Conservation (phyloP, 805 yeast genomes). For the Lipomyces sp. region DNA sequence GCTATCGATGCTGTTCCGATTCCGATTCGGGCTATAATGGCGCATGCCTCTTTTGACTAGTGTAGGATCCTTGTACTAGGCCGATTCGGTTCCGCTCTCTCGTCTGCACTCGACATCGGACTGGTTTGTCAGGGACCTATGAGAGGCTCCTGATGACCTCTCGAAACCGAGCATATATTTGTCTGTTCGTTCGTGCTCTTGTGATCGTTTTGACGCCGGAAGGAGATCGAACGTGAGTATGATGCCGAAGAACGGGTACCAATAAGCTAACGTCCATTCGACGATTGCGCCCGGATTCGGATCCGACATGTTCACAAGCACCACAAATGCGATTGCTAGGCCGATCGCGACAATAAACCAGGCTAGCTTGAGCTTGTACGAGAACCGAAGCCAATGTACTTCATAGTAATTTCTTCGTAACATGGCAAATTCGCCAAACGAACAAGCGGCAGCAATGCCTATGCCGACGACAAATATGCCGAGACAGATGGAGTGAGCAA, state of each 20-base stretch:
- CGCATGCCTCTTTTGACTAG: neutral
- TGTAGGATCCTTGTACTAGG: too few species aligned
- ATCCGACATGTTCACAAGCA: slow-evolving; percentile 45
- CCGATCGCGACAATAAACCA: slow-evolving; percentile 73
- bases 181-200: slow-evolving; percentile 18
- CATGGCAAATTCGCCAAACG: slow-evolving; percentile 51
- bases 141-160: neutral
- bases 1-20: too few species aligned
- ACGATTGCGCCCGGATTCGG: slow-evolving; percentile 55
- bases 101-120: neutral
- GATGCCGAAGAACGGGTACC: slow-evolving; percentile 73
- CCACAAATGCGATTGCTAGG: slow-evolving; percentile 73
- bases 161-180: slow-evolving; percentile 11
- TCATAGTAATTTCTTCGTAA: slow-evolving; percentile 54
- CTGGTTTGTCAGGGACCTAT: neutral
- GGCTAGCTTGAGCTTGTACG: slow-evolving; percentile 56
- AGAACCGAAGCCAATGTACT: slow-evolving; percentile 47
- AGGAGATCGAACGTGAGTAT: slow-evolving; percentile 71
- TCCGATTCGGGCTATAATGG: neutral
- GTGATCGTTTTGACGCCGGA: slow-evolving; percentile 46
- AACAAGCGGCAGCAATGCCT: slow-evolving; percentile 57
- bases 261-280: slow-evolving; percentile 88
- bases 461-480: slow-evolving; percentile 70
- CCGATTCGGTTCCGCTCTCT: neutral
- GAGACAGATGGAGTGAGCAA: slow-evolving; percentile 67